phyloP scores from a whole-genome alignment of 202 grass and related monocot genomes.

The Hordeum pubiflorum region DNA sequence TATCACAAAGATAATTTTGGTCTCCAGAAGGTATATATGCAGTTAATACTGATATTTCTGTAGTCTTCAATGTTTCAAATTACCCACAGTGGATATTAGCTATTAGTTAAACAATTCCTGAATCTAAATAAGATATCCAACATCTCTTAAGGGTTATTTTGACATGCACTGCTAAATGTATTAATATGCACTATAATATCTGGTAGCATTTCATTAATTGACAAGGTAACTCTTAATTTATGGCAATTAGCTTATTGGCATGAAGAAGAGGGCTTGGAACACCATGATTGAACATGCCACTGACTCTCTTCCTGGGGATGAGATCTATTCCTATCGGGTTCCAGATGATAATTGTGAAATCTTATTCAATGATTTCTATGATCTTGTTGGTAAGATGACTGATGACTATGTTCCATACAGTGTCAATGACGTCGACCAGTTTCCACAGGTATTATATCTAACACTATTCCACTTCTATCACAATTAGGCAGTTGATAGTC shows the following conservation, averaged over 20 bases:
- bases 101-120: neutral
- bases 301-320: neutral
- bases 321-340: neutral
- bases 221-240: neutral
- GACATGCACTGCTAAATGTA: neutral
- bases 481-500: neutral
- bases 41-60: neutral
- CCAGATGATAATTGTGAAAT: neutral
- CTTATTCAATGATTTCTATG: slow-evolving; percentile 28
- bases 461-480: neutral
- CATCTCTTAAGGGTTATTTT: neutral
- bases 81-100: neutral
- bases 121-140: neutral
- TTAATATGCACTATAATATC: neutral
- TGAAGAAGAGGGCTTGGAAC: neutral
- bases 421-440: neutral
- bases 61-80: neutral
- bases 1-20: neutral
- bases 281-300: slow-evolving; percentile 8
- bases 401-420: neutral
- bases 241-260: slow-evolving; percentile 15
- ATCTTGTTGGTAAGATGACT: neutral
- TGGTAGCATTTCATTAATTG: neutral
- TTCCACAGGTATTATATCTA: neutral
- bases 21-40: slow-evolving; percentile 8